Percentiles rank a stretch among this genome's conserved stretches.
phyloP scores from a whole-genome alignment of 2,329 filamentous ascomycete species.

The Trichoderma polysporum region DNA sequence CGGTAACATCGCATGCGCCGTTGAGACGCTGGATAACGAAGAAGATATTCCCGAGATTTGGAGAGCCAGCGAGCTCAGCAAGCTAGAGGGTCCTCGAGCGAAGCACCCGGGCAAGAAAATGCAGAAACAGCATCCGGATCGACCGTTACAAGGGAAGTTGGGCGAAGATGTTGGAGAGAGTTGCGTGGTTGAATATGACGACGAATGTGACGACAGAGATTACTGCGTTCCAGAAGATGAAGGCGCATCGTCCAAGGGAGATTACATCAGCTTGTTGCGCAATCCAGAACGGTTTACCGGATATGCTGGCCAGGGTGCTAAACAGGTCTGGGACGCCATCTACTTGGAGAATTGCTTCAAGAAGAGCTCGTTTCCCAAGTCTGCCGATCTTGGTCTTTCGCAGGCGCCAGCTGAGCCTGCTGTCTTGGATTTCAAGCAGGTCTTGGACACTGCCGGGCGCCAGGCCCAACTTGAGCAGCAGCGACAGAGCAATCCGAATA shows the following conservation, averaged over 20 bases:
- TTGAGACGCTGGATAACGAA: conserved; percentile 92
- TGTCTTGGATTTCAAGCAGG: conserved; percentile 60
- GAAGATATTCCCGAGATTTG: conserved; percentile 90
- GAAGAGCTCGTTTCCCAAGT: conserved; percentile 61
- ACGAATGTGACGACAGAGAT: conserved; percentile 94
- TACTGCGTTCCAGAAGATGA: conserved; percentile 97
- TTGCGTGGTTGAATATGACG: conserved; percentile 95
- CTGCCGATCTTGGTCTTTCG: conserved; percentile 53
- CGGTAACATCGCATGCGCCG: conserved; percentile 93
- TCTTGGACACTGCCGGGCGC: conserved; percentile 58
- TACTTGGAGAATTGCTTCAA: conserved; percentile 97
- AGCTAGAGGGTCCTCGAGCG: conserved; percentile 88
- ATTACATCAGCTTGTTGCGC: conserved; percentile 91
- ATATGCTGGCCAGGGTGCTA: conserved; percentile 79
- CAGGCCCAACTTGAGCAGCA: conserved; percentile 61
- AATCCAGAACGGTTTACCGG: conserved; percentile 97
- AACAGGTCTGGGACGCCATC: conserved; percentile 94
- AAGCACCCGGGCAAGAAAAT: conserved; percentile 77
- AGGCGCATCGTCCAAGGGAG: conserved; percentile 78
- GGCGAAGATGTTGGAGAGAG: conserved; percentile 89
- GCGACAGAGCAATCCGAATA: conserved; percentile 46
- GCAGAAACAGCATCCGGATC: conserved; percentile 67
- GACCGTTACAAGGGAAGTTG: conserved; percentile 76
- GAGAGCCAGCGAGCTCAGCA: conserved; percentile 88
- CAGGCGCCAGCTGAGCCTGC: conserved; percentile 50